Evolutionary conservation across 768 basidiomycete genomes (phyloP).

Genomic region (Boletus subparvulus): DNA sequence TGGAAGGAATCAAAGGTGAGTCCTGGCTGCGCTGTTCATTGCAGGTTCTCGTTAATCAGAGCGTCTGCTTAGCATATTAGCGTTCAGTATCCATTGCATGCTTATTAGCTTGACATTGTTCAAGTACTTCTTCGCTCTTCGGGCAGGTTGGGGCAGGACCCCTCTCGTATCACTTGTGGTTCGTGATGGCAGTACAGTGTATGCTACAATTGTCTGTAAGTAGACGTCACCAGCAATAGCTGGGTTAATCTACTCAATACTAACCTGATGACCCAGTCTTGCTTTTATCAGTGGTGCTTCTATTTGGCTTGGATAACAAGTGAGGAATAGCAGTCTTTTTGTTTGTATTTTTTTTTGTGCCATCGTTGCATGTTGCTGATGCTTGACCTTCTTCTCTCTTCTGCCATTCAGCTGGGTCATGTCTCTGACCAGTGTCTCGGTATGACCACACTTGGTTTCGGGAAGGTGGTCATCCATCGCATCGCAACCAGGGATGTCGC

Average conservation of each 20-base stretch:
- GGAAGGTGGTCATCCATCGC: not conserved
- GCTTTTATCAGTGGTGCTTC: not conserved
- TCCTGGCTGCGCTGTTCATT: not conserved
- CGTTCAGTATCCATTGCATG: conserved; percentile 13
- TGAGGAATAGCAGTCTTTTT: not conserved
- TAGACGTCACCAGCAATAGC: not conserved
- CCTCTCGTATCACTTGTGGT: conserved; percentile 22
- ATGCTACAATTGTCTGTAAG: conserved; percentile 11
- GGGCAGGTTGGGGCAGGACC: conserved; percentile 15
- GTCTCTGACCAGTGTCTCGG: conserved; percentile 10
- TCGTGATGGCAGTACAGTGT: conserved; percentile 16
- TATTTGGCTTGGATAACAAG: not conserved
- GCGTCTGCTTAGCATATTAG: conserved; percentile 8
- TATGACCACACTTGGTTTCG: conserved; percentile 1
- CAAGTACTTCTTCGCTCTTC: conserved; percentile 19
- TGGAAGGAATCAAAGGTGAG: conserved; percentile 9
- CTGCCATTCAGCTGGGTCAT: conserved; percentile 13
- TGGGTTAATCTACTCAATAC: not conserved
- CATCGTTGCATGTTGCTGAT: conserved; percentile 2
- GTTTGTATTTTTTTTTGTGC: conserved; percentile 2
- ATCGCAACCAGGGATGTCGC: conserved; percentile 16
- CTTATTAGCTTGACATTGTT: conserved; percentile 17
- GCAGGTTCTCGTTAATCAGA: not conserved
- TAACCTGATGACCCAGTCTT: conserved; percentile 3
- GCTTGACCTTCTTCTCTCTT: not conserved